phyloP scores from a whole-genome alignment of 2,329 filamentous ascomycete species.

The Trichoderma aggressivum region DNA sequence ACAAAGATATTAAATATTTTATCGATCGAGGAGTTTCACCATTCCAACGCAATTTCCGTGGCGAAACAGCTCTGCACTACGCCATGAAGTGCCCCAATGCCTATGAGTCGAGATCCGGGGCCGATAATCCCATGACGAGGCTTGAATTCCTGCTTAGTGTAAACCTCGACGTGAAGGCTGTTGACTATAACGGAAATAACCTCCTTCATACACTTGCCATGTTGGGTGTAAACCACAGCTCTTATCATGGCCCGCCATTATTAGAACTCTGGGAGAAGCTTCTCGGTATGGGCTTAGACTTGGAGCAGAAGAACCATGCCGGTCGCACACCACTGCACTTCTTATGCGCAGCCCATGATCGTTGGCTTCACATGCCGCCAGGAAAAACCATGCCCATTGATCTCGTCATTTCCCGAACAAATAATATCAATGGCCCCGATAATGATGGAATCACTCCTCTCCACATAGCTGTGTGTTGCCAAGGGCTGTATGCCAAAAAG shows the following conservation, averaged over 20 bases:
- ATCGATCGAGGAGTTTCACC: constrained; percentile 20
- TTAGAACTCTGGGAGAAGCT: constrained; percentile 21
- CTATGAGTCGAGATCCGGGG: background rate
- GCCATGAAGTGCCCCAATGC: background rate
- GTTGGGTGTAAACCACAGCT: background rate
- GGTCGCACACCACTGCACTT: constrained; percentile 27
- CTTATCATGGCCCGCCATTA: background rate
- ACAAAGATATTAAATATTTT: constrained; percentile 17
- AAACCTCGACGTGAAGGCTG: constrained; percentile 15
- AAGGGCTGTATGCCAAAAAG: constrained; percentile 23
- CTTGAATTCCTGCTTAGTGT: constrained; percentile 16
- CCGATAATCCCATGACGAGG: background rate
- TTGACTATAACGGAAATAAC: constrained; percentile 25
- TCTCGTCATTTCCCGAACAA: constrained; percentile 21
- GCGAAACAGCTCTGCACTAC: constrained; percentile 24
- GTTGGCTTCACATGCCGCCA: background rate
- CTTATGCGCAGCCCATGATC: constrained; percentile 11
- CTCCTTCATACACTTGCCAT: constrained; percentile 25
- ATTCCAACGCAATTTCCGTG: constrained; percentile 18
- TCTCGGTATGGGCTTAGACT: constrained; percentile 18
- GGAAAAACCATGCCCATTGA: constrained; percentile 10
- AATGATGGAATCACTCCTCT: constrained; percentile 25
- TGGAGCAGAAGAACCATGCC: constrained; percentile 21
- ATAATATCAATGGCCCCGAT: constrained; percentile 13
- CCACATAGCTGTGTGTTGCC: constrained; percentile 25